Evolutionary conservation across 2,329 filamentous ascomycete species (phyloP).

Genomic region (Orbilia quercus): DNA sequence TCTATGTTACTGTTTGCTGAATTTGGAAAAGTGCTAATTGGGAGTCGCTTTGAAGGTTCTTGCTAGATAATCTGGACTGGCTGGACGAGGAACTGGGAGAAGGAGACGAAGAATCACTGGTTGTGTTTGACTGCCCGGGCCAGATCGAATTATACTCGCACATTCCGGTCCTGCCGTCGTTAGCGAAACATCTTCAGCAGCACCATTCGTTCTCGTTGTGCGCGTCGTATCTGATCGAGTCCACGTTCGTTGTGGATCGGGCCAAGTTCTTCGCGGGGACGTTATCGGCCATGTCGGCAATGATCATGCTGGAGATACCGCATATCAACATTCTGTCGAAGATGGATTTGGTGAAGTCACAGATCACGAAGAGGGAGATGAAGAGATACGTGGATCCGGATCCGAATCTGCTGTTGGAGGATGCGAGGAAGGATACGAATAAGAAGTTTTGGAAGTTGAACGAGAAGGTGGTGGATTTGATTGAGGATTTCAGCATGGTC

Average conservation of each 20-base stretch:
- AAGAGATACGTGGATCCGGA: constrained; percentile 92
- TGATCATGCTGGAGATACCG: constrained; percentile 97
- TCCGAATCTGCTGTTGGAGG: constrained; percentile 81
- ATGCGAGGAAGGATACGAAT: constrained; percentile 70
- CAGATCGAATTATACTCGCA: constrained; percentile 99
- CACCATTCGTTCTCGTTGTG: constrained; percentile 73
- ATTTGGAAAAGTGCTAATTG: background rate
- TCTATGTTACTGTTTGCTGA: background rate
- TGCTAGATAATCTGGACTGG: constrained; percentile 94
- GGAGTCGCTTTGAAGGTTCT: constrained; percentile 67
- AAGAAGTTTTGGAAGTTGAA: constrained; percentile 72
- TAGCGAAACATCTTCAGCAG: constrained; percentile 88
- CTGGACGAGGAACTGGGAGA: constrained; percentile 84
- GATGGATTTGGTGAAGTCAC: constrained; percentile 95
- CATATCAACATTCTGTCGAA: constrained; percentile 97
- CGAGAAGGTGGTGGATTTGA: constrained; percentile 86
- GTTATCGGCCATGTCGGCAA: constrained; percentile 95
- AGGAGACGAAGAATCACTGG: constrained; percentile 92
- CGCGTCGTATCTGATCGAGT: constrained; percentile 92
- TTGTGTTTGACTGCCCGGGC: constrained; percentile 98
- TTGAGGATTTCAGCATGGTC: constrained; percentile 98
- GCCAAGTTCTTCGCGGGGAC: constrained; percentile 98
- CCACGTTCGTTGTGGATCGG: constrained; percentile 92
- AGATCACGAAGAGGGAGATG: constrained; percentile 85
- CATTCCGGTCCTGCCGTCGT: constrained; percentile 86